These are phyloP conservation scores for Backusella tuberculispora DNA, from an alignment of 192 early-diverging fungal genomes.

Conservation along the genomic window DNA sequence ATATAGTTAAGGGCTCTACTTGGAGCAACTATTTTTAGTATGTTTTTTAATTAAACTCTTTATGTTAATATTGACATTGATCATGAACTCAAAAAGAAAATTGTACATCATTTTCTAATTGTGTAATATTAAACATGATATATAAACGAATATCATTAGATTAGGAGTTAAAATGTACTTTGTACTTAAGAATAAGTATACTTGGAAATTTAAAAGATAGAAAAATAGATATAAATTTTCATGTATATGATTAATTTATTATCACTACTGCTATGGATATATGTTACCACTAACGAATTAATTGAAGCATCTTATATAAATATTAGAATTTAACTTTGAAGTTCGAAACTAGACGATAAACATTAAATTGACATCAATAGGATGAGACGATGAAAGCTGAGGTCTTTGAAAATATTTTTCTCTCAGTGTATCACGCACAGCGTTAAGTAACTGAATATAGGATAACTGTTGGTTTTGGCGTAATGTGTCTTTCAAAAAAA, in stretches of 20 bases:
- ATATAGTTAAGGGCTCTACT: background rate
- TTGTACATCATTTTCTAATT: background rate
- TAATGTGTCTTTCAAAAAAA: conserved; percentile 39
- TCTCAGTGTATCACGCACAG: conserved; percentile 64
- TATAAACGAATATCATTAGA: too few species aligned
- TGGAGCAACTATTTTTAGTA: background rate
- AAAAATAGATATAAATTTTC: background rate
- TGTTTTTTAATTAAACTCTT: background rate
- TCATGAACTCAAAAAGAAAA: background rate
- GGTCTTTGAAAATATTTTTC: conserved; percentile 76
- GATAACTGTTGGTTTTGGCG: conserved; percentile 59
- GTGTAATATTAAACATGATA: background rate
- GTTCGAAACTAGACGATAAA: conserved; percentile 27
- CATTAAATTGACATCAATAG: conserved; percentile 50
- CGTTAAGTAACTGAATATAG: conserved; percentile 73
- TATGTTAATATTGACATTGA: background rate
- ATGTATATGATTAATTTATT: too few species aligned
- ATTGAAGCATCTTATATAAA: too few species aligned
- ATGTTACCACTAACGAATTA: too few species aligned
- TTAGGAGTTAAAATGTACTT: too few species aligned
- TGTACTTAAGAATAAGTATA: background rate
- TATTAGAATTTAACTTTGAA: background rate
- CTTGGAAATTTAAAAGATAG: background rate
- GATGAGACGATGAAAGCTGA: conserved; percentile 67
- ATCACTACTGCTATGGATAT: too few species aligned